Base-by-base conservation (phyloP, 2,329 filamentous ascomycete genomes). In the Neofusicoccum sp. region DNA sequence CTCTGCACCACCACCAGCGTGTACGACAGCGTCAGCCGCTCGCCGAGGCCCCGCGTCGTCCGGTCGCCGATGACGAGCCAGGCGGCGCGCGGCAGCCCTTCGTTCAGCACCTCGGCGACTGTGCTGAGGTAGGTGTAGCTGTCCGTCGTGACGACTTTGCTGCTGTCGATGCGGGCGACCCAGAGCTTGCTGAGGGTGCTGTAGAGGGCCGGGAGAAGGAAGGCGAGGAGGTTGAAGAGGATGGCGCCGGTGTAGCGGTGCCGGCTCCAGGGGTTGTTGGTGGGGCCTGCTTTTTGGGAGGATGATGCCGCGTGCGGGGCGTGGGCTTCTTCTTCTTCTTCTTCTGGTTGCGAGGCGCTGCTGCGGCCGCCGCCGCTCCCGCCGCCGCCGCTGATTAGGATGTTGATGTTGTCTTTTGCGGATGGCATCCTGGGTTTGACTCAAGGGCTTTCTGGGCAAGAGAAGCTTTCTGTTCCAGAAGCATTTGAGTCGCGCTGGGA, bases 21-120 rank as follows among this genome's bases (percentile, higher is more conserved):
- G 65, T 90, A 82, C 0, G 88, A 81, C 1, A 91, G 80, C 3
- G 80, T 76, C 1, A 91, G 74, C 0, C 89, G 81, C 11, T 84
- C 78, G 0, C 74, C 64, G 0, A 83, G 72, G 0, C 78, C 77
- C 1, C 87, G 81, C 0, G 83, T 85, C 0, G 84, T 75, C 31
- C 81, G 82, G 73, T 92, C 87, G 7, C 87, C 88, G 63, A 92
- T 90, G 63, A 90, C 82, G 6, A 87, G 79, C 85, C 87, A 92
- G 0, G 87, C 82, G 0, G 88, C 86, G 28, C 88, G 81, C 0
- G 89, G 89, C 0, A 92, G 83, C 0, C 89, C 89, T 71, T 92
- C 89, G 66, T 92, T 92, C n/a, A 92, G 74, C 0, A 90, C 87
- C 70, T 92, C 87, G 1, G 83, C 84, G 0, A 90, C 80, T 0